Evolutionary conservation across 768 basidiomycete genomes (phyloP).

Genomic region (Macrolepiota albuminosa): DNA sequence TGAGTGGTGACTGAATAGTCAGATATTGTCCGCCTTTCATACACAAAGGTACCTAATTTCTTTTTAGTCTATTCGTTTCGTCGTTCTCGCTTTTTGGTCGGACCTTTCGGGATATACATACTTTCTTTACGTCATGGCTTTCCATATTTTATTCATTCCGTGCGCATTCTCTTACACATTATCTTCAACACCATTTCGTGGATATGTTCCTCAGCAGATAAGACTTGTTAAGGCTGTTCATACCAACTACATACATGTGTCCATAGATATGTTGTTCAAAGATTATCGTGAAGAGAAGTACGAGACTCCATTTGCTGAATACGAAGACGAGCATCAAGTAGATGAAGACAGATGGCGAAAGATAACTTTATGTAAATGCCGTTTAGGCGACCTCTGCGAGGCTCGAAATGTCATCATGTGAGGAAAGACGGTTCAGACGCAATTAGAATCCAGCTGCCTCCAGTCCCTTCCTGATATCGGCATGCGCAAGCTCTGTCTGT

Average conservation of each 20-base stretch:
- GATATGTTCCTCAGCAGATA: neutral
- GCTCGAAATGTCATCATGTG: neutral
- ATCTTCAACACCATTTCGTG: neutral
- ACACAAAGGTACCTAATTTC: conserved; percentile 16
- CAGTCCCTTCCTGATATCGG: conserved; percentile 62
- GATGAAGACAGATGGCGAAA: neutral
- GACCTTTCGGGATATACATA: conserved; percentile 38
- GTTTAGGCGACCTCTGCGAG: neutral
- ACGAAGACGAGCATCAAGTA: neutral
- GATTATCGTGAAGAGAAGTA: neutral
- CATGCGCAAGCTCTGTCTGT: conserved; percentile 52
- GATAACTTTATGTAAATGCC: neutral
- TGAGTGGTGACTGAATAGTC: conserved; percentile 26
- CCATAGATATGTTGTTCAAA: neutral
- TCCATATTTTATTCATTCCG: conserved; percentile 5
- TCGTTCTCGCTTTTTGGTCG: conserved; percentile 22
- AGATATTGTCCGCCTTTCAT: conserved; percentile 11
- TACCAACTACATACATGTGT: neutral
- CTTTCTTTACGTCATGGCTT: conserved; percentile 22
- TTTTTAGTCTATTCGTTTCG: conserved; percentile 28
- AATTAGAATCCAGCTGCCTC: conserved; percentile 61
- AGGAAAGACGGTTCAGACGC: neutral
- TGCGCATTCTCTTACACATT: conserved; percentile 2
- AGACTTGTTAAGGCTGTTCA: neutral
- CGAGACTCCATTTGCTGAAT: neutral